Conservation (phyloP, 73 alveolate species). For the Uronychia setigera region DNA sequence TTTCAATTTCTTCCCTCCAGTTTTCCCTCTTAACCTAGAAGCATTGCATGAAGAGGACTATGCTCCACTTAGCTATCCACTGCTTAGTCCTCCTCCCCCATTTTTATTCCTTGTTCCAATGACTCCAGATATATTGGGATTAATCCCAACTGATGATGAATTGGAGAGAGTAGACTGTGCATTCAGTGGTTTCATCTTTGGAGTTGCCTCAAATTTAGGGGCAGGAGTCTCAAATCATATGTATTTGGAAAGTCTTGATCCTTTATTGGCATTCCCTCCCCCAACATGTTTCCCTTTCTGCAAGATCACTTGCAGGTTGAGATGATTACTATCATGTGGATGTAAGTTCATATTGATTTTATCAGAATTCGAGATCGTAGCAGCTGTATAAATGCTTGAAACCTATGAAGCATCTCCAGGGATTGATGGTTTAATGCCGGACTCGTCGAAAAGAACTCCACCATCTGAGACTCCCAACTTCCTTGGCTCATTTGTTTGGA, state of each 20-base stretch:
- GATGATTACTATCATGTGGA: too few relatives aligned
- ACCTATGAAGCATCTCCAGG: neutral
- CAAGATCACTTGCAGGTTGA: too few relatives aligned
- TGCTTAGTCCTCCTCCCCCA: neutral
- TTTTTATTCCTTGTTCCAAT: too few relatives aligned
- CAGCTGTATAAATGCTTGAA: neutral
- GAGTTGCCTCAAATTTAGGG: neutral
- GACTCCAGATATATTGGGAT: too few relatives aligned
- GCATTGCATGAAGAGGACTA: too few relatives aligned
- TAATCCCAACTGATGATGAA: neutral
- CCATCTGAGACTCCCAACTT: neutral
- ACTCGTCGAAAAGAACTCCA: neutral
- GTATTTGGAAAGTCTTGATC: neutral
- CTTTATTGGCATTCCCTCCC: neutral
- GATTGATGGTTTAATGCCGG: neutral
- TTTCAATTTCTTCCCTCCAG: too few relatives aligned
- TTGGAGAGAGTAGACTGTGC: neutral
- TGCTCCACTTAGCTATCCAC: neutral
- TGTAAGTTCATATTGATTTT: too few relatives aligned
- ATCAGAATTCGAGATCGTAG: neutral
- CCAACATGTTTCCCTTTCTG: neutral
- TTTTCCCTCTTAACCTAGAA: too few relatives aligned
- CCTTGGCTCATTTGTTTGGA: neutral
- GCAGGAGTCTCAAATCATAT: neutral
- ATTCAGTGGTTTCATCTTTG: neutral